Conservation (phyloP, 2,329 filamentous ascomycete genomes). For the Monosporascus cannonballus region DNA sequence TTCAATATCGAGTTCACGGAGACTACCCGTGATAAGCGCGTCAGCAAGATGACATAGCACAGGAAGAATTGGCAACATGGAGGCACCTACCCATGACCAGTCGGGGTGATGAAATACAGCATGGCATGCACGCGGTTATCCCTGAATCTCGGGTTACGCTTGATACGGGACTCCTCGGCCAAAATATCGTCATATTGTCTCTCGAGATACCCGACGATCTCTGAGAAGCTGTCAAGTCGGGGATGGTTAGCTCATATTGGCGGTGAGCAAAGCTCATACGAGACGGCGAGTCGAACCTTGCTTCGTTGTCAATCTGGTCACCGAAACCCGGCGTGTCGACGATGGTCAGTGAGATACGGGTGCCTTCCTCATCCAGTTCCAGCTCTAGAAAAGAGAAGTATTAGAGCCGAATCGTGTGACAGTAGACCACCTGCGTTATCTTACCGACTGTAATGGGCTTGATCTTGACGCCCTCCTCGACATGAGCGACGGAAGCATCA, state of each 20-base stretch:
- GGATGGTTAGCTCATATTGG: not conserved
- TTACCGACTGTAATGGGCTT: slow-evolving; percentile 96
- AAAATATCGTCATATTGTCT: slow-evolving; percentile 99
- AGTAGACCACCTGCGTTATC: slow-evolving; percentile 26
- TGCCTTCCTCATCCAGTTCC: slow-evolving; percentile 96
- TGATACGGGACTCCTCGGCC: slow-evolving; percentile 98
- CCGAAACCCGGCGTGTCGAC: slow-evolving; percentile 98
- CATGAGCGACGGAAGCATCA: slow-evolving; percentile 78
- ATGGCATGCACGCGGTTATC: slow-evolving; percentile 98
- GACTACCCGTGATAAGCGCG: slow-evolving; percentile 43
- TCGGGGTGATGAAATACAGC: slow-evolving; percentile 98
- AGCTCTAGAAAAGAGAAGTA: slow-evolving; percentile 53
- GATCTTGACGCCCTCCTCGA: slow-evolving; percentile 97
- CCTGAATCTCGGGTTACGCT: slow-evolving; percentile 99
- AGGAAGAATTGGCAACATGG: not conserved
- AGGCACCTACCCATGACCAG: slow-evolving; percentile 76
- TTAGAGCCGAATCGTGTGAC: slow-evolving; percentile 13
- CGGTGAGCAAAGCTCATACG: slow-evolving; percentile 20
- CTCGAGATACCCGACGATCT: slow-evolving; percentile 98
- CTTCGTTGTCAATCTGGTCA: slow-evolving; percentile 98
- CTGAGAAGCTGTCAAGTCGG: slow-evolving; percentile 64
- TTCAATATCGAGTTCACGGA: slow-evolving; percentile 98
- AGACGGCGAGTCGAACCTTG: slow-evolving; percentile 55
- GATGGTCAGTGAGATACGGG: slow-evolving; percentile 94
- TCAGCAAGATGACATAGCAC: slow-evolving; percentile 8